A percentile compares a stretch with the other conserved stretches of the same genome.
Conservation (phyloP, 2,329 filamentous ascomycete genomes). For the Penicillium rolfsii region DNA sequence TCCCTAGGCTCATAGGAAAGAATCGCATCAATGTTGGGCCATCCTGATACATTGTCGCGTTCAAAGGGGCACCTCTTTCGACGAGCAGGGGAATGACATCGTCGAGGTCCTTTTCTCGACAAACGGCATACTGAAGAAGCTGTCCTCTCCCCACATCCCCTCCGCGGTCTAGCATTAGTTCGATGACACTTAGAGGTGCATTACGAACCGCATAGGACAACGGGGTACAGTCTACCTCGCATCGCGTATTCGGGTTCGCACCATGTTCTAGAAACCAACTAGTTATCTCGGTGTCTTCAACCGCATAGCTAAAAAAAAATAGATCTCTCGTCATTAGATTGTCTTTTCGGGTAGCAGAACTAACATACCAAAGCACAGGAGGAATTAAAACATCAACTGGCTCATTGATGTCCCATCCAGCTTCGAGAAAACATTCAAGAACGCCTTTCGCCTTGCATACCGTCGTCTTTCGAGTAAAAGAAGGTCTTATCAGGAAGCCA, state of each 20-base stretch:
- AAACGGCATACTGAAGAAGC: conserved; percentile 28
- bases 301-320: conserved; percentile 16
- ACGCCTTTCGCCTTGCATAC: conserved; percentile 2
- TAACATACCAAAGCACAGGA: conserved; percentile 13
- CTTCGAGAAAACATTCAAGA: conserved; percentile 8
- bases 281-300: conserved; percentile 25
- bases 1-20: conserved; percentile 13
- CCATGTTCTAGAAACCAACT: conserved; percentile 23
- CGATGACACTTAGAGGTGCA: conserved; percentile 20
- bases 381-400: conserved; percentile 4
- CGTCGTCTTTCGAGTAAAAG: neutral
- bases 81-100: conserved; percentile 23
- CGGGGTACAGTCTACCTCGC: conserved; percentile 26
- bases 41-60: conserved; percentile 26
- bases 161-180: conserved; percentile 25
- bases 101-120: conserved; percentile 14
- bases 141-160: conserved; percentile 26
- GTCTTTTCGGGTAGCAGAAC: neutral
- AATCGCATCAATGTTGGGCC: conserved; percentile 17
- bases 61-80: conserved; percentile 23
- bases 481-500: conserved; percentile 1
- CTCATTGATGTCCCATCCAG: conserved; percentile 17
- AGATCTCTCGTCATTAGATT: conserved; percentile 4
- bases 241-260: conserved; percentile 26
- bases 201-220: conserved; percentile 26